Evolutionary conservation across 2,329 filamentous ascomycete species (phyloP).

Genomic region (Pseudonectria buxi): DNA sequence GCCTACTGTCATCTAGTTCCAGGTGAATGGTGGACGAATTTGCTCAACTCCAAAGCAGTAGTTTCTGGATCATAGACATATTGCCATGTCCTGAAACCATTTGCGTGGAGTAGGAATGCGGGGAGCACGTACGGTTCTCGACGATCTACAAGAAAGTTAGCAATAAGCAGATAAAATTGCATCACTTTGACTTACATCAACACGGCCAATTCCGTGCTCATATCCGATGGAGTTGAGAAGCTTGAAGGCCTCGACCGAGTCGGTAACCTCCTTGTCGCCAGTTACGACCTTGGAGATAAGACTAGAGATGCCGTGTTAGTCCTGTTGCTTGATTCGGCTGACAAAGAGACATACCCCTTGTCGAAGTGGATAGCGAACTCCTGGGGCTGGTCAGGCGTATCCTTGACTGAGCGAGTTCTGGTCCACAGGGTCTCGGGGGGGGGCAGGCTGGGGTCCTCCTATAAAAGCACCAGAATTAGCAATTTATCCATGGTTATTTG

Average conservation of each 20-base stretch:
- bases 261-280: constrained; percentile 52
- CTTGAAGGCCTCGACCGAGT: constrained; percentile 59
- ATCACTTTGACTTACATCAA: no score
- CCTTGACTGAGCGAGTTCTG: constrained; percentile 32
- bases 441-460: constrained; percentile 48
- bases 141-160: no score
- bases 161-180: no score
- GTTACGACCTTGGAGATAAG: constrained; percentile 57
- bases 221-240: constrained; percentile 57
- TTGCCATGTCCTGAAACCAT: no score
- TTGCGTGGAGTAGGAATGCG: no score
- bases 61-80: no score
- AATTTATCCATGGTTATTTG: no score
- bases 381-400: constrained; percentile 56
- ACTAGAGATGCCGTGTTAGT: constrained; percentile 1
- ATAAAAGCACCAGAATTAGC: no score
- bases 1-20: background rate
- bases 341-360: constrained; percentile 38
- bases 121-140: constrained; percentile 41
- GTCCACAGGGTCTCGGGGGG: constrained; percentile 69
- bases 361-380: constrained; percentile 61
- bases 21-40: background rate
- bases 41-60: no score
- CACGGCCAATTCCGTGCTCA: constrained; percentile 60
- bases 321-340: no score